These are phyloP conservation scores for Penicillium polonicum DNA, from an alignment of 2,329 filamentous ascomycete genomes.

Conservation along the genomic window DNA sequence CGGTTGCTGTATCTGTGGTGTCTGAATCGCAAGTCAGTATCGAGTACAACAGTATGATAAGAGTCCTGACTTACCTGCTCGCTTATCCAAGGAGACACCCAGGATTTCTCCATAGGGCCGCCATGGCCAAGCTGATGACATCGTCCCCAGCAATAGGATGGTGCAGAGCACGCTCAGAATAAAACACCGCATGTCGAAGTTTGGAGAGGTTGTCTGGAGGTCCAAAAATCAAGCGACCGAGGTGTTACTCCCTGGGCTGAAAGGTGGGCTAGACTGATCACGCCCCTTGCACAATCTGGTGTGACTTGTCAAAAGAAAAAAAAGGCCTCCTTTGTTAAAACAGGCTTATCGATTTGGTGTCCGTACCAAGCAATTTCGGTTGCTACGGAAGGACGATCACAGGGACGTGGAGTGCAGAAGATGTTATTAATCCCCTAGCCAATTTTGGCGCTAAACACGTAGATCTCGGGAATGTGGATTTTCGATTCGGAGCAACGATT, in stretches of 20 bases:
- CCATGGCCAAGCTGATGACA: slow-evolving; percentile 34
- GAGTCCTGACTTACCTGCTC: slow-evolving; percentile 24
- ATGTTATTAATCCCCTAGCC: slow-evolving; percentile 9
- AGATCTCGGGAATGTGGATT: slow-evolving; percentile 18
- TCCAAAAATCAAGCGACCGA: slow-evolving; percentile 3
- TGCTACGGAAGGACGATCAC: slow-evolving; percentile 6
- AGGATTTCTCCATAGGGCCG: slow-evolving; percentile 15
- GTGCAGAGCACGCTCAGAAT: slow-evolving; percentile 35
- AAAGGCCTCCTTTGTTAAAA: background rate
- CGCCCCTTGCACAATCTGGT: slow-evolving; percentile 1
- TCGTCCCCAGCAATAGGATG: slow-evolving; percentile 33
- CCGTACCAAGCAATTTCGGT: background rate
- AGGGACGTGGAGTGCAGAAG: slow-evolving; percentile 13
- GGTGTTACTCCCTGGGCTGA: background rate
- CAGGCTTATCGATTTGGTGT: background rate
- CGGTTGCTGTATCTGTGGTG: slow-evolving; percentile 17
- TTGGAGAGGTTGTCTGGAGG: slow-evolving; percentile 2
- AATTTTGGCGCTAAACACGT: slow-evolving; percentile 17
- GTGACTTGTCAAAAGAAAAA: background rate
- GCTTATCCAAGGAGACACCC: slow-evolving; percentile 25
- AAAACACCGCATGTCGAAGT: slow-evolving; percentile 35
- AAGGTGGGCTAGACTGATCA: background rate
- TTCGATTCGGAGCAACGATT: background rate
- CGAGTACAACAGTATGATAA: background rate
- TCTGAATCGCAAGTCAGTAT: slow-evolving; percentile 14